A percentile compares a stretch with the other conserved stretches of the same genome.
These are phyloP conservation scores for Alternaria novae-zelandiae DNA, from an alignment of 2,329 filamentous ascomycete genomes.

Conservation along the genomic window DNA sequence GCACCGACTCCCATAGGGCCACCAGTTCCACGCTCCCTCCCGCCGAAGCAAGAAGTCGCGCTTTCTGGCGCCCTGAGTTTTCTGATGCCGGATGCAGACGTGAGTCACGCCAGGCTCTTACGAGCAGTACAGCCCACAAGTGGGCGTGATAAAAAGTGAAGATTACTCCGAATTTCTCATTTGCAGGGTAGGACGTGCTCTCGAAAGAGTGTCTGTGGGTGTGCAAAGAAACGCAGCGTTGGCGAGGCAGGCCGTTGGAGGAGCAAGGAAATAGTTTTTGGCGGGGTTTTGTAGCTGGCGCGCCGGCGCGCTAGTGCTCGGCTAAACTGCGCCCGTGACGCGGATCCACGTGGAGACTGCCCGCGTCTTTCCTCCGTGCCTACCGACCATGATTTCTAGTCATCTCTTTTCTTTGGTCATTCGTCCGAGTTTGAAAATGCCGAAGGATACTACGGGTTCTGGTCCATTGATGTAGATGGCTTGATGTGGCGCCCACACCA, in stretches of 20 bases:
- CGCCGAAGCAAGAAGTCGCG: constrained; percentile 27
- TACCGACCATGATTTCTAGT: neutral
- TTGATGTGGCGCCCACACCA: neutral
- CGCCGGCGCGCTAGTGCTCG: constrained; percentile 26
- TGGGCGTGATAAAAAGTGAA: constrained; percentile 65
- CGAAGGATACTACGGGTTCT: neutral
- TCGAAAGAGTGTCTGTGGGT: constrained; percentile 64
- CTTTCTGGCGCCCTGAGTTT: constrained; percentile 69
- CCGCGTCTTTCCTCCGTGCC: neutral
- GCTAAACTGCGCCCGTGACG: constrained; percentile 12
- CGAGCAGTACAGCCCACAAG: constrained; percentile 69
- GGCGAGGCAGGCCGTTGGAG: constrained; percentile 80
- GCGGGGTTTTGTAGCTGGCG: constrained; percentile 44
- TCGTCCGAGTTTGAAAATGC: neutral
- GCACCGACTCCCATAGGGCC: constrained; percentile 89
- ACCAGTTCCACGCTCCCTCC: constrained; percentile 34
- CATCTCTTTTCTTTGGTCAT: neutral
- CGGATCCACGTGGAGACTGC: neutral
- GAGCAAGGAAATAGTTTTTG: constrained; percentile 47
- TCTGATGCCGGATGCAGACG: constrained; percentile 91
- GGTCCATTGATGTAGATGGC: neutral
- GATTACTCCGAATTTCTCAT: constrained; percentile 99
- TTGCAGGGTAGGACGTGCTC: constrained; percentile 63
- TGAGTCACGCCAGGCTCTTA: constrained; percentile 84
- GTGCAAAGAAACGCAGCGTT: constrained; percentile 97